phyloP scores from a whole-genome alignment of 345 rosid species.

The Xanthoceras sorbifolium region DNA sequence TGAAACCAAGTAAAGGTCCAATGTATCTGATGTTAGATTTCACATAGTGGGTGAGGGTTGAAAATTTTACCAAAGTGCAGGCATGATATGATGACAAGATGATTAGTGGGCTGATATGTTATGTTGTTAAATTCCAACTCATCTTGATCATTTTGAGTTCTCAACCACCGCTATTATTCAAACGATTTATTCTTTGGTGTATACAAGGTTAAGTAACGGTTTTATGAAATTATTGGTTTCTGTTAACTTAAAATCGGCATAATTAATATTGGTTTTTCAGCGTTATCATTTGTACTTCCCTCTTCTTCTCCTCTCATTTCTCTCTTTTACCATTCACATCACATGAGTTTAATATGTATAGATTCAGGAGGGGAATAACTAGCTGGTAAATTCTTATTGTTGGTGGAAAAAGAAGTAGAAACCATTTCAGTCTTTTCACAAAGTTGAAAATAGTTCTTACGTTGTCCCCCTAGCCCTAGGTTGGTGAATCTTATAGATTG shows the following conservation, averaged over 20 bases:
- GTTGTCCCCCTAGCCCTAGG: not conserved
- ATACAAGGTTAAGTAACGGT: not conserved
- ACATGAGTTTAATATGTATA: not conserved
- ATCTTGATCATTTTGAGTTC: not conserved
- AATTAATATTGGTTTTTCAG: not conserved
- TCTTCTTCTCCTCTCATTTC: not conserved
- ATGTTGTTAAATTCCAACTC: conserved; percentile 6
- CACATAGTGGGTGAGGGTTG: not conserved
- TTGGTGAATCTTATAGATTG: not conserved
- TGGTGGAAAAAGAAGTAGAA: not conserved
- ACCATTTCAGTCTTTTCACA: not conserved
- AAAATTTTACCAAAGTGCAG: not conserved
- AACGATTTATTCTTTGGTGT: not conserved
- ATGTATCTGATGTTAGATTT: not conserved
- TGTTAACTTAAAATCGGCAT: not conserved
- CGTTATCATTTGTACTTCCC: not conserved
- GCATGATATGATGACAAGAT: not conserved
- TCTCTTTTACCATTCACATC: not conserved
- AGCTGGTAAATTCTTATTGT: not conserved
- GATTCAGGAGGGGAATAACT: not conserved
- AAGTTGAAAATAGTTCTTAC: not conserved
- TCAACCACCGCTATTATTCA: not conserved
- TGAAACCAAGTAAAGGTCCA: not conserved
- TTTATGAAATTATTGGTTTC: not conserved
- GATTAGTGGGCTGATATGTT: not conserved